These are phyloP conservation scores for Trametes versicolor DNA, from an alignment of 1,284 basidiomycete genomes.

Conservation along the genomic window DNA sequence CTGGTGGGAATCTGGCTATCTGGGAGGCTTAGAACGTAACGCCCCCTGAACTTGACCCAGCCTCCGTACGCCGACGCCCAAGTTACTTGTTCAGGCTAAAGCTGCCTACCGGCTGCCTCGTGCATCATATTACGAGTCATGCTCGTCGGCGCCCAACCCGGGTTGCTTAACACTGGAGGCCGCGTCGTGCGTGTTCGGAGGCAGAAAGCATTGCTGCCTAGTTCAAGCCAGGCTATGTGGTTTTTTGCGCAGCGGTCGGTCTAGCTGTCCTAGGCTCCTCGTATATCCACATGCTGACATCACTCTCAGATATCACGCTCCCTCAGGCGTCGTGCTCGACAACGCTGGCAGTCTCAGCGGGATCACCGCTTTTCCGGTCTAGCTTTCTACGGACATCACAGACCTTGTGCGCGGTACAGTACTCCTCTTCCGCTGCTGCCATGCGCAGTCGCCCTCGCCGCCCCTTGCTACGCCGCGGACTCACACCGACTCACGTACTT, in stretches of 20 bases:
- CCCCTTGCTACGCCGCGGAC: slow-evolving; percentile 9
- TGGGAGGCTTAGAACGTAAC: slow-evolving; percentile 6
- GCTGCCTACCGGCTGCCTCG: slow-evolving; percentile 27
- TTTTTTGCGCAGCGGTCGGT: slow-evolving; percentile 13
- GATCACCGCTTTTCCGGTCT: slow-evolving; percentile 5
- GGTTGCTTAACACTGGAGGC: slow-evolving; percentile 4
- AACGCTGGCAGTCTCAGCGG: background rate
- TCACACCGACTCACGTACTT: slow-evolving; percentile 23
- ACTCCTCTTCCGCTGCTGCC: slow-evolving; percentile 1
- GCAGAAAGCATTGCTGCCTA: slow-evolving; percentile 12
- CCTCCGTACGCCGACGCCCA: slow-evolving; percentile 27
- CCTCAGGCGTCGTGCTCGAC: background rate
- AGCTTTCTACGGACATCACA: slow-evolving; percentile 17
- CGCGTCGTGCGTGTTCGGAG: slow-evolving; percentile 3
- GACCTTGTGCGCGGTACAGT: slow-evolving; percentile 17
- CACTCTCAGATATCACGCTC: background rate
- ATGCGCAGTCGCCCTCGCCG: slow-evolving; percentile 18
- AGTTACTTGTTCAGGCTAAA: slow-evolving; percentile 25
- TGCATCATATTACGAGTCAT: slow-evolving; percentile 27
- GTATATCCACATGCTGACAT: background rate
- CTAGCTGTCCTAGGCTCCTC: background rate
- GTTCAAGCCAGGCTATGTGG: slow-evolving; percentile 5
- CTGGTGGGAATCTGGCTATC: slow-evolving; percentile 10
- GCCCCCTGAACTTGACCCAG: slow-evolving; percentile 18
- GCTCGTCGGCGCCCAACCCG: slow-evolving; percentile 17